Base-by-base conservation (phyloP, 805 yeast genomes). In the Myxozyma sirexii region DNA sequence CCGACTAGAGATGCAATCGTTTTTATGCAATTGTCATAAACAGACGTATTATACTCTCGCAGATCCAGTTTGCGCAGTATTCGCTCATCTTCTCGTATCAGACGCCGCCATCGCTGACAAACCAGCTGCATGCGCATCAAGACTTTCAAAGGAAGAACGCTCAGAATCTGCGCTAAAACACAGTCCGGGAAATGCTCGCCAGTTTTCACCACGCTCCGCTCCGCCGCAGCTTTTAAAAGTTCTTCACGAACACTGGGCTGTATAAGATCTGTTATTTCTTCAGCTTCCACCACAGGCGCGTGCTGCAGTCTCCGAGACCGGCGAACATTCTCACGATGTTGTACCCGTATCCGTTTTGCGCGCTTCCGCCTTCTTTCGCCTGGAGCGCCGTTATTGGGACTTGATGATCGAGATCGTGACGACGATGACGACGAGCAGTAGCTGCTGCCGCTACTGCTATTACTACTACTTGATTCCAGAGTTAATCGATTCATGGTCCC, bases 91-190 rank as follows among this genome's bases (percentile, higher is more conserved):
- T 81, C 78, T 59, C 80, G 80, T 17, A 87, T 72, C 37, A 88
- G 72, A 64, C 84, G 88, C 66, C 86, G 78, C 92, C 93, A 88
- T 65, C 86, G 79, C 60, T 81, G 76, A 70, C 87, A 83, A 39
- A 87, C 84, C 3, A 78, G 66, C 56, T 87, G 75, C 62, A 83
- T 65, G 66, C 78, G 81, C 87, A 87, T 83, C 58, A 85, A 72
- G n/a, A 79, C 81, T 0, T 84, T 85, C 29, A 88, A 74, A 7
- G 81, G 77, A 46, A 87, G 70, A 58, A 75, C 75, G 42, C 78
- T 78, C 64, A 88, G 85, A 0, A 85, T 79, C 58, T 75, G 74
- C 27, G 85, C 69, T 42, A 86, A 73, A 4, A 86, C 69, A 19
- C 81, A 74, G 70, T 87, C 92, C 0, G 90, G 85, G 33, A 87